Conservation (phyloP, 176 grass and related monocot species). For the Aegilops bicornis region DNA sequence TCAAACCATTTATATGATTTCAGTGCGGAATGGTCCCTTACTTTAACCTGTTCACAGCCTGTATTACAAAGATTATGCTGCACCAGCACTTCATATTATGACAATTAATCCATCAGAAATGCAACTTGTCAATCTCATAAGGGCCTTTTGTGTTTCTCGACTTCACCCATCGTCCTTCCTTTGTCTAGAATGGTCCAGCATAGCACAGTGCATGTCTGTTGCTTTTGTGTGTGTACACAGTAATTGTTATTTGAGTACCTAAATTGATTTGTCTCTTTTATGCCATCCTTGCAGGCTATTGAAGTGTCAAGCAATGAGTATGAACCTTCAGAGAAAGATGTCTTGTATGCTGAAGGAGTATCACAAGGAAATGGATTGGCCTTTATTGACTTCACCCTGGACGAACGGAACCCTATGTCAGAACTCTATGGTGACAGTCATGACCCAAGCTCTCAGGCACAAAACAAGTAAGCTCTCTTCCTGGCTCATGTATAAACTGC, state of each 20-base stretch:
- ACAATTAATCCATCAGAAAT: background rate
- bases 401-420: conserved; percentile 84
- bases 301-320: conserved; percentile 99
- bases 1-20: background rate
- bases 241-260: conserved; percentile 13
- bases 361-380: conserved; percentile 93
- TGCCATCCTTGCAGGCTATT: conserved; percentile 66
- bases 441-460: conserved; percentile 60
- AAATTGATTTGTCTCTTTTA: background rate
- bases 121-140: background rate
- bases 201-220: background rate
- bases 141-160: background rate
- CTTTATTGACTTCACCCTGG: conserved; percentile 84
- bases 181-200: background rate
- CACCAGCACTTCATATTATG: background rate
- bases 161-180: background rate
- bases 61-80: background rate
- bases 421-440: conserved; percentile 69
- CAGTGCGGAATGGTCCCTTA: background rate
- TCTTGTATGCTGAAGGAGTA: conserved; percentile 91
- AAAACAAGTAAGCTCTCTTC: conserved; percentile 61
- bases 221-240: background rate
- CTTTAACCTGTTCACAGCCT: conserved; percentile 6
- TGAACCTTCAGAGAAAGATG: conserved; percentile 91
- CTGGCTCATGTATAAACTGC: background rate